Base-by-base conservation (phyloP, 1,139 yeast species). In the Scheffersomyces titani region DNA sequence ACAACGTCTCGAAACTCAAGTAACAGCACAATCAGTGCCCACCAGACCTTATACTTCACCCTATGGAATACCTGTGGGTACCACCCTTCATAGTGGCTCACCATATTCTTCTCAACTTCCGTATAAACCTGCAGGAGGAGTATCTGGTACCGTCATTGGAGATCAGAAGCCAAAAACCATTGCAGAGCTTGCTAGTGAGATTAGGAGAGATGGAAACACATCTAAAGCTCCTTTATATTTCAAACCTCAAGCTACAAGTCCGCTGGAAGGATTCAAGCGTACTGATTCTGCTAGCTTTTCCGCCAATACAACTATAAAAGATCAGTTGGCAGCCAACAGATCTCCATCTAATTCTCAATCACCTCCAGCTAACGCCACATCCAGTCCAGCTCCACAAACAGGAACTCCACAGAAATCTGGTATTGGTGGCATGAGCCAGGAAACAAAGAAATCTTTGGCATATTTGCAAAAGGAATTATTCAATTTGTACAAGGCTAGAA, bases 401-500 rank as follows among this genome's bases (percentile, higher is more conserved):
- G 50, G 60, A 11, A 54, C 65, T n/a, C 45, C 55, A 19, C 40
- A 30, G 40, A 30, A 30, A 11, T 9, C 40, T 11, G 40, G 40
- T 11, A 11, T 30, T 7, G 65, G 64, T 44, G 59, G 69, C 9
- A 73, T 85, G 70, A 81, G 82, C 58, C 83, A 80, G 50, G 88
- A 85, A 64, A 85, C 89, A 3, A 85, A 84, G 67, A 84, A 85
- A 64, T 87, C 90, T 6, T 74, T 87, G 59, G 78, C 88, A 1
- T 89, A 89, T 67, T 72, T 89, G 55, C 92, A 89, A 69, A 88
- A 88, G 60, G 94, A 89, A 67, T 73, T 89, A 47, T 86, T 88
- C 61, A 80, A 84, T 3, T 74, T 89, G 52, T 89, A 92, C 50
- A 88, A 87, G 66, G 89, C 89, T 55, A 77, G 92, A 59, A 87